Base-by-base conservation (phyloP, 164 flowering plant genomes). In the Magnolia kwangsiensis region DNA sequence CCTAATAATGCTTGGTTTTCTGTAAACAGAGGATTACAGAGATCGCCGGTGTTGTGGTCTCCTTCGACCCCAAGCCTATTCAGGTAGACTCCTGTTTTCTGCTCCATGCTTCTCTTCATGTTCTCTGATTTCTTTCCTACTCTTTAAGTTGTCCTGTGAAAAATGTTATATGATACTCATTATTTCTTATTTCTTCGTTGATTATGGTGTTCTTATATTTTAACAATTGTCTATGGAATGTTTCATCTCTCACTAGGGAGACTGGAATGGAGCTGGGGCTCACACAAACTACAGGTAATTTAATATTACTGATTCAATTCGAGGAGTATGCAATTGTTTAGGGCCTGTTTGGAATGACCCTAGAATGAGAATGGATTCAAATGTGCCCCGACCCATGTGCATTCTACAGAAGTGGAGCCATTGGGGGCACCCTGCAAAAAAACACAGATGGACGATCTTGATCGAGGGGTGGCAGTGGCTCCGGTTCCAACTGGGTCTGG, bases 201-300 rank as follows among this genome's bases (percentile, higher is more conserved):
- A 55, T 11, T 16, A 3, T 55, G 61, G 18, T 16, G 3, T 55
- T 55, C 18, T 55, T 55, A 9, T 55, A 55, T 55, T 55, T 16
- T 55, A 16, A 55, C 18, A 55, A 8, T 10, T 24, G 45, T 65
- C 31, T 63, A 3, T 23, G 18, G 67, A 51, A 13, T 72, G 8
- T n/a, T 66, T 24, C 3, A 31, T 73, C 45, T 73, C 45, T 50
- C n/a, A 19, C 19, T 81, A 92, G 97, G 98, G 97, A 66, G 97
- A 93, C 50, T 95, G 98, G 97, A 93, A 93, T 74, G 98, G 97
- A 8, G 97, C 97, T 24, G 98, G 98, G 55, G 96, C 97, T 66
- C 98, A 95, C 85, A 85, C 94, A 31, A 95, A 95, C 71, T 93
- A 91, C 86, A 94, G 98, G 98, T 92, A 82, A 29, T 50, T 67